Percentiles rank a stretch among this genome's conserved stretches.
Conservation (phyloP, 2,329 filamentous ascomycete species). For the Monosporascus sp. region DNA sequence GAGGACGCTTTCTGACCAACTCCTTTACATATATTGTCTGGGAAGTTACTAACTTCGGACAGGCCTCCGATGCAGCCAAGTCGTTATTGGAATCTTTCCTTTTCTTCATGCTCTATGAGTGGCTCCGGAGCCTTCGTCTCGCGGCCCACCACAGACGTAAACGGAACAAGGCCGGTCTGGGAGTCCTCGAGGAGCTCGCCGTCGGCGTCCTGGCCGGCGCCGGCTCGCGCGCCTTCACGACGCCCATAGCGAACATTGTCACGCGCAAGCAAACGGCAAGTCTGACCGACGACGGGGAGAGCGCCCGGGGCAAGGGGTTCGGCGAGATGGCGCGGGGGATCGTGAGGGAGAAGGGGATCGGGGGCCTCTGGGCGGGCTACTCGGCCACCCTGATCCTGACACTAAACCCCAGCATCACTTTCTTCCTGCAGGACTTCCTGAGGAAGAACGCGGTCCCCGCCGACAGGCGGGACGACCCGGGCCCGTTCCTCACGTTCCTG, state of each 20-base stretch:
- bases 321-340: slow-evolving; percentile 61
- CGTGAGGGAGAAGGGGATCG: slow-evolving; percentile 61
- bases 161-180: slow-evolving; percentile 34
- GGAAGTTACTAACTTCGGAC: slow-evolving; percentile 2
- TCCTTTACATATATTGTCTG: too few relatives aligned
- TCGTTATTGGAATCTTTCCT: slow-evolving; percentile 72
- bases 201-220: slow-evolving; percentile 72
- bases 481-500: slow-evolving; percentile 34
- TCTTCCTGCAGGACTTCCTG: slow-evolving; percentile 73
- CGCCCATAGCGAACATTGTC: slow-evolving; percentile 76
- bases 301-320: slow-evolving; percentile 30
- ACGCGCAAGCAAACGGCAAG: slow-evolving; percentile 73
- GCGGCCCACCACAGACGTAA: slow-evolving; percentile 14
- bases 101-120: slow-evolving; percentile 79
- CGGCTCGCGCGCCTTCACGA: slow-evolving; percentile 70
- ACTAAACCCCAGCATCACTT: slow-evolving; percentile 81
- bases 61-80: slow-evolving; percentile 53
- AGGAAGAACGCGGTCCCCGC: slow-evolving; percentile 53
- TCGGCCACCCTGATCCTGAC: slow-evolving; percentile 75
- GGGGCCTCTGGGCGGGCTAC: slow-evolving; percentile 85
- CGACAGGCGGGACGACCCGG: slow-evolving; percentile 31
- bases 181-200: slow-evolving; percentile 66
- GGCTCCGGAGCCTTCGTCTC: slow-evolving; percentile 25
- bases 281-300: slow-evolving; percentile 11
- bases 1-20: neutral